Evolutionary conservation across 2,329 filamentous ascomycete species (phyloP), one percentile per base, ranked within the genome.

Genomic region (Xylariales sp.): DNA sequence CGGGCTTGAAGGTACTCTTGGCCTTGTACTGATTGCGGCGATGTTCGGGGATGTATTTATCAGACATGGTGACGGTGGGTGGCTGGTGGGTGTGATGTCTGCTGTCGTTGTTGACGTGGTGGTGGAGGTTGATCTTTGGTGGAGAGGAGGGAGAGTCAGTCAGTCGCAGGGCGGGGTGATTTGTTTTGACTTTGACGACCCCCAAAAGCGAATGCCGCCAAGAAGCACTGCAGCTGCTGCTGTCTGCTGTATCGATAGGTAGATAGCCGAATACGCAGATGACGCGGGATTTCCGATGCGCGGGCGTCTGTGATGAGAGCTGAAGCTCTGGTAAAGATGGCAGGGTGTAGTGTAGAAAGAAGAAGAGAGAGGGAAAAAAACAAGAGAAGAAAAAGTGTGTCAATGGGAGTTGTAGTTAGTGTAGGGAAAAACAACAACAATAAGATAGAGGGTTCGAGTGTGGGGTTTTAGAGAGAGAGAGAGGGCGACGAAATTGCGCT

Each of bases 1-100:
- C 96, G 77, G 95, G 95, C 90, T 97, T 97, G 88, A 99, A 98
- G 78, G 93, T 93, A 84, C 93, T 95, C 89, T 97, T 97, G 64
- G 96, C 96, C 91, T 99, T 99, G 91, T 97, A 99, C 86, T 97
- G 94, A 74, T 93, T 97, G 80, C 96, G 94, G 82, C 96, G 94
- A 87, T 99, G 96, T 86, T 99, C 96, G 82, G 96, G 96, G 79
- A 99, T 99, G 86, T 97, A 99, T 79, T 96, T 93, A 83, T 99
- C 96, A 82, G 96, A 92, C 96, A 99, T 99, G 84, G 77, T 90
- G 82, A 80, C 59, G 62, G 60, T 62, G 39, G 12, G 5, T 12
- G 9, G 12, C 39, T 41, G 1, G 23, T 23, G 23, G 23, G 39
- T 41, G 39, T 41, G 10, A 12, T 41, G 12, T 10, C 14, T 14